Evolutionary conservation across 352 stramenopile species (phyloP), one percentile per base, ranked within the genome.

Genomic region (Pythium periplocum): DNA sequence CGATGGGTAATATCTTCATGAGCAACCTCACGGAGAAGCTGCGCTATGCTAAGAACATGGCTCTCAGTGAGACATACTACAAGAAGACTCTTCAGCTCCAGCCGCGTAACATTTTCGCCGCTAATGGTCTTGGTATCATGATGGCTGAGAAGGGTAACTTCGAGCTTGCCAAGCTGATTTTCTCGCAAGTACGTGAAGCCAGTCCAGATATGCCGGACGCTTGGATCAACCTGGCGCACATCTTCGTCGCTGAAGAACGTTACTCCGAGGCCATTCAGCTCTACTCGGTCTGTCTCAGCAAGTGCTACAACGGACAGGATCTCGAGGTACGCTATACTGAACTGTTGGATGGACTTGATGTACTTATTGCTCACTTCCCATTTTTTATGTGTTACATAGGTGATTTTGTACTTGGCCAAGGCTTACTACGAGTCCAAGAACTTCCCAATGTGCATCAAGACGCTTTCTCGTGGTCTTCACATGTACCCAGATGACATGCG

Each of bases 1-100:
- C 90, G 30, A 90, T 99, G 73, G 96, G 95, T 45, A 99, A 98
- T 56, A 98, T 99, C 55, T 99, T 98, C 67, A 98, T 99, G 84
- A 96, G 88, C 66, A 99, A 98, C 67, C 73, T 98, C 6, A 90
- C 96, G 34, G 92, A 96, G 41, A 96, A 96, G 46, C 89, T 95
- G 46, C 90, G 95, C 5, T 98, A 98, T 78, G 90, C 85, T 30
- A 98, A 98, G 70, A 96, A 98, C 75, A 93, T 99, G 68, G 86
- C 90, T 52, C 86, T 95, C 42, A 90, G 78, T 47, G 92, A 96
- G 60, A 92, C 96, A 31, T 98, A 97, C 66, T 98, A 98, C 83
- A 96, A 97, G 64, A 90, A 97, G 64, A 98, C 97, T 30, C 70
- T 98, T 31, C 67, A 83, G 43, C 96, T 90, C 26, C 90, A 98